phyloP scores from a whole-genome alignment of 306 rosid species.

The Fagus sylvatica region DNA sequence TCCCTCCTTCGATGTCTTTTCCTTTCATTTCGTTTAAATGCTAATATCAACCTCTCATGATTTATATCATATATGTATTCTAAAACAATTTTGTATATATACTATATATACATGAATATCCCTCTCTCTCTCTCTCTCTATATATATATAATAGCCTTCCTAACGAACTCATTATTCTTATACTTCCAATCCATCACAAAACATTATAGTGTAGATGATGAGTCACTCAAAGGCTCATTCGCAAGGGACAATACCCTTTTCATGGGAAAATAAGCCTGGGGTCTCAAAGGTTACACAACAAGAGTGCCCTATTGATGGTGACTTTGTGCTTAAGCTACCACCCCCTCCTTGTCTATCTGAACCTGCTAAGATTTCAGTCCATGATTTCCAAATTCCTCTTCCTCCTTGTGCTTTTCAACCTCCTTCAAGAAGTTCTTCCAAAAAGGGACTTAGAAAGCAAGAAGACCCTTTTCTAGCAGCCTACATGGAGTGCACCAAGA shows the following conservation, averaged over 20 bases:
- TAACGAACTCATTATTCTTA: neutral
- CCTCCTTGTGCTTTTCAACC: constrained; percentile 70
- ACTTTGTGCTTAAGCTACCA: constrained; percentile 40
- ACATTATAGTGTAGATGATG: constrained; percentile 30
- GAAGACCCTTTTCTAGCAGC: constrained; percentile 77
- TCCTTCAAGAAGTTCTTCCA: constrained; percentile 47
- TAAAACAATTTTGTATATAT: neutral
- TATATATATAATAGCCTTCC: constrained; percentile 5
- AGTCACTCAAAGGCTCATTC: constrained; percentile 18
- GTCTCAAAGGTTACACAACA: constrained; percentile 39
- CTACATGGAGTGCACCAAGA: constrained; percentile 64
- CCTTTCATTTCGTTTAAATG: neutral
- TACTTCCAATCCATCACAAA: neutral
- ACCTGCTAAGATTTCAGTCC: constrained; percentile 11
- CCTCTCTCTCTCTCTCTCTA: too few relatives aligned
- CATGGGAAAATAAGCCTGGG: constrained; percentile 83
- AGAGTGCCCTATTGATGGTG: constrained; percentile 24
- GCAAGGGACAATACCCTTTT: constrained; percentile 52
- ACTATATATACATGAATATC: neutral
- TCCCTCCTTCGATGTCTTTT: constrained; percentile 12
- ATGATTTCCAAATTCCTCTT: constrained; percentile 59
- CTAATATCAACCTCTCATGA: constrained; percentile 18
- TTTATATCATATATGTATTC: constrained; percentile 28
- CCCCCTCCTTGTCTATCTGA: constrained; percentile 53
- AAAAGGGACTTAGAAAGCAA: constrained; percentile 41